Evolutionary conservation across 2,329 filamentous ascomycete species (phyloP).

Genomic region (Exophiala sideris): DNA sequence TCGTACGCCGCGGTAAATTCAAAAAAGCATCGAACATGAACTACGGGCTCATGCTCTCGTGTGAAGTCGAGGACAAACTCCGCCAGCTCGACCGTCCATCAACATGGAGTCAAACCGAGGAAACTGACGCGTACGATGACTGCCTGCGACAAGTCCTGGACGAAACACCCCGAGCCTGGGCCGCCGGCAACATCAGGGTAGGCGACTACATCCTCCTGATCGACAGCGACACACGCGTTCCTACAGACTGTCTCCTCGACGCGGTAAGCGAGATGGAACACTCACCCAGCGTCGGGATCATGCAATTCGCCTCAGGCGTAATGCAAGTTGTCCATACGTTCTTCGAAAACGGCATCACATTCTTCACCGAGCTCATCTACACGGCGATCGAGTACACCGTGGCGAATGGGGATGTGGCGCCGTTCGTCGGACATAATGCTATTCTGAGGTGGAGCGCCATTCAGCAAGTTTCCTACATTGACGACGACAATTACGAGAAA

Average conservation of each 20-base stretch:
- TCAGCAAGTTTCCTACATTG: slow-evolving; percentile 55
- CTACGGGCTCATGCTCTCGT: slow-evolving; percentile 61
- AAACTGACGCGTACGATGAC: slow-evolving; percentile 39
- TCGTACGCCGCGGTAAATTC: slow-evolving; percentile 59
- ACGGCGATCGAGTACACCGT: slow-evolving; percentile 68
- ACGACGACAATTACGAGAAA: slow-evolving; percentile 44
- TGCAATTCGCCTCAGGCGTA: slow-evolving; percentile 70
- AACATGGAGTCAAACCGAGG: slow-evolving; percentile 46
- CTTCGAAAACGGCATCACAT: slow-evolving; percentile 74
- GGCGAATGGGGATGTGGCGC: slow-evolving; percentile 67
- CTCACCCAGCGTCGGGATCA: slow-evolving; percentile 66
- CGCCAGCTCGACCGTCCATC: slow-evolving; percentile 1
- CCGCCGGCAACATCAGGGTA: slow-evolving; percentile 79
- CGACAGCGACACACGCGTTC: slow-evolving; percentile 68
- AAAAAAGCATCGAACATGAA: slow-evolving; percentile 78
- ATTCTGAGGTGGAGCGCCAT: slow-evolving; percentile 67
- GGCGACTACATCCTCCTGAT: slow-evolving; percentile 74
- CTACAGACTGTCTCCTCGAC: slow-evolving; percentile 64
- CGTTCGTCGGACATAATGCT: slow-evolving; percentile 76
- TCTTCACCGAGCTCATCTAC: slow-evolving; percentile 77
- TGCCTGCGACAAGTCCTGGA: slow-evolving; percentile 46
- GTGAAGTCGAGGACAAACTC: slow-evolving; percentile 61
- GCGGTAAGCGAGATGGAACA: slow-evolving; percentile 69
- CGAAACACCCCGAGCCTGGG: slow-evolving; percentile 57
- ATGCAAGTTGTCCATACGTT: slow-evolving; percentile 71